Evolutionary conservation across 164 flowering plant species (phyloP).

Genomic region (Kingdonia uniflora): DNA sequence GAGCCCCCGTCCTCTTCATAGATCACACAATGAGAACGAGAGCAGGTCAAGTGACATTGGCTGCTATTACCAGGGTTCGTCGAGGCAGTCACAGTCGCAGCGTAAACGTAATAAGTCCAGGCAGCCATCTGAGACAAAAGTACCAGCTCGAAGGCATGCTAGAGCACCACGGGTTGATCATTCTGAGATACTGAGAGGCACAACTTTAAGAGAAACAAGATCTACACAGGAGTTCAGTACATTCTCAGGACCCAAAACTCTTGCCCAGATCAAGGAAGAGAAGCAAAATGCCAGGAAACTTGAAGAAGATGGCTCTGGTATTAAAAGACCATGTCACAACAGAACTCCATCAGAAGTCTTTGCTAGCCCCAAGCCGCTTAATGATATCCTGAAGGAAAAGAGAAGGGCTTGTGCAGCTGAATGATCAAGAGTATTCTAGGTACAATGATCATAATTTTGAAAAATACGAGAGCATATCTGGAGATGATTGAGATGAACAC

Average conservation of each 20-base stretch:
- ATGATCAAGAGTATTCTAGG: too few species aligned
- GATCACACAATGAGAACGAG: slow-evolving; percentile 17
- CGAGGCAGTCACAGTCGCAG: slow-evolving; percentile 15
- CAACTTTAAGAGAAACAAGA: slow-evolving; percentile 16
- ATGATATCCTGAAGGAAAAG: too few species aligned
- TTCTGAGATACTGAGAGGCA: slow-evolving; percentile 20
- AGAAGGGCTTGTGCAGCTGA: too few species aligned
- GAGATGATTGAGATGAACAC: too few species aligned
- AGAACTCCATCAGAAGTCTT: too few species aligned
- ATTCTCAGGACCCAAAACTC: slow-evolving; percentile 54
- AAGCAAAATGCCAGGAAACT: slow-evolving; percentile 27
- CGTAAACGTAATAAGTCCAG: slow-evolving; percentile 11
- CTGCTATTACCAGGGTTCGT: slow-evolving; percentile 2
- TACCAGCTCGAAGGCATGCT: slow-evolving; percentile 9
- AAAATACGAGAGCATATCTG: too few species aligned
- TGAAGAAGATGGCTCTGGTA: slow-evolving; percentile 5
- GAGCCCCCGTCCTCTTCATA: slow-evolving; percentile 6
- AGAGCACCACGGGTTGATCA: slow-evolving; percentile 7
- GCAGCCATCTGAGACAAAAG: slow-evolving; percentile 16
- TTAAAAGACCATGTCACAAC: too few species aligned
- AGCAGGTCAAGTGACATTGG: slow-evolving; percentile 1
- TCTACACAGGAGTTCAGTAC: slow-evolving; percentile 12
- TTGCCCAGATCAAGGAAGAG: slow-evolving; percentile 53
- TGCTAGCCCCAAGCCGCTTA: too few species aligned
- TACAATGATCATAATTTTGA: too few species aligned